Conservation (phyloP, 2,329 filamentous ascomycete species). For the Paecilomyces sp. region DNA sequence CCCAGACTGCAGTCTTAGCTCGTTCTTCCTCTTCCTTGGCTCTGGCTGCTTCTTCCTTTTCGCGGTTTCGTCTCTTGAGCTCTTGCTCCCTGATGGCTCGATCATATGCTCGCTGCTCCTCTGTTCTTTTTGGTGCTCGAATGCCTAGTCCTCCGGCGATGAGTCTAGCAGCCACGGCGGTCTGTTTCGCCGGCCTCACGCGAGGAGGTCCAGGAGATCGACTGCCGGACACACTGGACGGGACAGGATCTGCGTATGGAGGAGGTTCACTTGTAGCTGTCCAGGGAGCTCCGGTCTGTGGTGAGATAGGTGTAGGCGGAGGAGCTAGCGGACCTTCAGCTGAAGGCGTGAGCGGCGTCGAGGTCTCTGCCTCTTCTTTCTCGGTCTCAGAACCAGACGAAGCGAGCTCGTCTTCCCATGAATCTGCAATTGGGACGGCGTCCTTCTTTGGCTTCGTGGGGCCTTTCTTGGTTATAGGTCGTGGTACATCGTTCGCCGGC, state of each 20-base stretch:
- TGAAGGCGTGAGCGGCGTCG: constrained; percentile 13
- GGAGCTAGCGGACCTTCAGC: constrained; percentile 43
- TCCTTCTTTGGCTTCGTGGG: constrained; percentile 19
- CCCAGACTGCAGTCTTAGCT: constrained; percentile 82
- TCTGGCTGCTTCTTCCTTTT: constrained; percentile 58
- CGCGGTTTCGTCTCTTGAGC: constrained; percentile 65
- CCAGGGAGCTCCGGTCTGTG: constrained; percentile 20
- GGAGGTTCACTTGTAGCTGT: not conserved
- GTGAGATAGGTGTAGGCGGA: constrained; percentile 61
- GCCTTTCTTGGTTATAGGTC: constrained; percentile 15
- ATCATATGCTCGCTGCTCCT: constrained; percentile 85
- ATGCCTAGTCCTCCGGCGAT: constrained; percentile 85
- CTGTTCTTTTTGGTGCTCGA: constrained; percentile 70
- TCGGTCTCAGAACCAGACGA: constrained; percentile 39
- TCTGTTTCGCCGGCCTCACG: constrained; percentile 77
- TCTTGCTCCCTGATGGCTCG: constrained; percentile 76
- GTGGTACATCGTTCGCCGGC: constrained; percentile 19
- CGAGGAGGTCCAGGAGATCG: constrained; percentile 11
- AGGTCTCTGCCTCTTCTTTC: constrained; percentile 12
- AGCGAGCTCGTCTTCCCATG: constrained; percentile 68
- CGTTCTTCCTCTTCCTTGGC: constrained; percentile 60
- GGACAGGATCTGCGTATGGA: constrained; percentile 10
- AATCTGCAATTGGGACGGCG: constrained; percentile 50
- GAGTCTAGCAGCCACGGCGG: constrained; percentile 79
- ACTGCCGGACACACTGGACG: constrained; percentile 5